Base-by-base conservation (phyloP, 2,329 filamentous ascomycete genomes). In the Trichoderma gracile region DNA sequence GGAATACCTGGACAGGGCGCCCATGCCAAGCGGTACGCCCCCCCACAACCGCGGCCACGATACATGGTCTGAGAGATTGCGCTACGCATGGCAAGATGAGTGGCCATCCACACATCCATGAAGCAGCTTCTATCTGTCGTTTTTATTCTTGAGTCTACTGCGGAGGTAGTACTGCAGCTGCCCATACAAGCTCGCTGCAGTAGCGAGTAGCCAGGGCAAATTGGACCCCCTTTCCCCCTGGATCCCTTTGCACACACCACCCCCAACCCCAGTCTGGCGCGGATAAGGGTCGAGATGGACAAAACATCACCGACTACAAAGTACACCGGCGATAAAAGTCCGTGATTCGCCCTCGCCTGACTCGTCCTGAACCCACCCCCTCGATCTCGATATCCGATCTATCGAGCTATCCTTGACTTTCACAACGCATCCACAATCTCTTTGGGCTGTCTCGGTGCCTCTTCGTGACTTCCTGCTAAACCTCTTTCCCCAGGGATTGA, bases 361-460 rank as follows among this genome's bases (percentile, higher is more conserved):
- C 52, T 57, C 52, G 45, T 45, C 43, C 42, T 43, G 63, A 52
- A 40, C 40, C 55, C 30, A 30, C 30, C 54, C 25, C 43, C 45
- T 42, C 50, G 52, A 50, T 65, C 63, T 45, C 43, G 54, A 46
- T 66, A 67, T 73, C 66, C 68, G 71, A 74, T 73, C 67, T 55
- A 61, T 66, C 60, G 54, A 53, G 65, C 58, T 64, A 67, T 65
- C 70, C 68, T 67, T 70, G 75, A 74, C 74, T 69, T 71, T 72
- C 71, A 70, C 40, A 19, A 53, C 69, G 70, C 70, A 71, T 64
- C 56, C 66, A 66, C 67, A 68, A 43, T 60, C 43, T 42, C 42
- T 78, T 72, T 79, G 40, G 50, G 77, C 72, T 78, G 73, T 78
- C 76, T 75, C 72, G 71, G 72, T 69, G 66, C 70, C 72, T 74